A percentile compares a stretch with the other conserved stretches of the same genome.
Evolutionary conservation across 2,329 filamentous ascomycete species (phyloP).

Genomic region (Colletotrichum echinochloae): DNA sequence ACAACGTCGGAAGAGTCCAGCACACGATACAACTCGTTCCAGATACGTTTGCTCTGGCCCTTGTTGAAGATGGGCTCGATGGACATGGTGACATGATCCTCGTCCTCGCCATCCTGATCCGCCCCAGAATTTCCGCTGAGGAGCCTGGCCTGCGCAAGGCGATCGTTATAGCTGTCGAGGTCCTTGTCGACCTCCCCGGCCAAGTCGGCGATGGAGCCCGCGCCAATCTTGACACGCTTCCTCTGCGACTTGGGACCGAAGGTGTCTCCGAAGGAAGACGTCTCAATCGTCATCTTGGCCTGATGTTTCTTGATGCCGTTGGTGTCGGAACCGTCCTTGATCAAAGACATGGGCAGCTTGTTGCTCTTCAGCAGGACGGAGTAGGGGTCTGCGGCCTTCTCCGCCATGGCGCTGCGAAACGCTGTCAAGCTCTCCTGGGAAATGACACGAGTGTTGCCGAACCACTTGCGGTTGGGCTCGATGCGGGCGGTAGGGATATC

Average conservation of each 20-base stretch:
- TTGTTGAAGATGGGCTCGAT: slow-evolving; percentile 91
- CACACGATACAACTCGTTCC: slow-evolving; percentile 96
- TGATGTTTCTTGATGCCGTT: slow-evolving; percentile 93
- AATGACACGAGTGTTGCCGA: slow-evolving; percentile 91
- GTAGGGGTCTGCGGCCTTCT: slow-evolving; percentile 91
- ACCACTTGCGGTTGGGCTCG: slow-evolving; percentile 98
- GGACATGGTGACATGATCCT: slow-evolving; percentile 69
- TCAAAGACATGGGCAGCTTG: slow-evolving; percentile 95
- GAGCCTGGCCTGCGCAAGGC: slow-evolving; percentile 81
- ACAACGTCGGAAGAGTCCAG: slow-evolving; percentile 97
- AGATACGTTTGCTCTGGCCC: slow-evolving; percentile 94
- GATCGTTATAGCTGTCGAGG: slow-evolving; percentile 84
- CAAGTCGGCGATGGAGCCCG: slow-evolving; percentile 84
- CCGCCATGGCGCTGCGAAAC: slow-evolving; percentile 92
- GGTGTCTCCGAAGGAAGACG: slow-evolving; percentile 84
- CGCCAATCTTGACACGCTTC: slow-evolving; percentile 90
- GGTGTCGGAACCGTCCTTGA: slow-evolving; percentile 78
- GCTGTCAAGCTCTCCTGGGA: slow-evolving; percentile 87
- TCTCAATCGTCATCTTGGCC: slow-evolving; percentile 94
- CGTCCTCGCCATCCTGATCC: slow-evolving; percentile 58
- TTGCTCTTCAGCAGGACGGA: slow-evolving; percentile 96
- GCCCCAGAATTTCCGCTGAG: slow-evolving; percentile 77
- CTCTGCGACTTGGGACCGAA: slow-evolving; percentile 95
- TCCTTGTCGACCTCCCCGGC: slow-evolving; percentile 83
- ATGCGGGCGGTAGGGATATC: slow-evolving; percentile 87